These are phyloP conservation scores for Sinapis alba DNA, from an alignment of 441 rosid species.

Conservation along the genomic window DNA sequence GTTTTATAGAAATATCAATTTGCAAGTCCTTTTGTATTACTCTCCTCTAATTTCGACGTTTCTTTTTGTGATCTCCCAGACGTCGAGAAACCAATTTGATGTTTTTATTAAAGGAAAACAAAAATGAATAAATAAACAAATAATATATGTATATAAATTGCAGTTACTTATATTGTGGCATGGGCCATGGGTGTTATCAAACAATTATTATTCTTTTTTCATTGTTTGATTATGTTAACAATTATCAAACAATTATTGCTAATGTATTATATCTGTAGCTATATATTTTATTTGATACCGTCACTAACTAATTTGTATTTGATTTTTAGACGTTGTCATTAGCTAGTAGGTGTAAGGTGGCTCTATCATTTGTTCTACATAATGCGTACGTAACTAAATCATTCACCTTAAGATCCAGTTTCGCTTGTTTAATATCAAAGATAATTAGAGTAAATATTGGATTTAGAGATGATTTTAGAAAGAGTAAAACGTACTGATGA, in stretches of 20 bases:
- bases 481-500: neutral
- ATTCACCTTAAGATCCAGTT: neutral
- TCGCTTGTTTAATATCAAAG: neutral
- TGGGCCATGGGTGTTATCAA: slow-evolving; percentile 8
- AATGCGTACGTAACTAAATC: too few species aligned
- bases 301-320: slow-evolving; percentile 7
- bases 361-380: neutral
- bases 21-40: neutral
- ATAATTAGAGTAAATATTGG: neutral
- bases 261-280: neutral
- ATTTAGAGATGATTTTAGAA: neutral
- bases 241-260: neutral
- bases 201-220: too few species aligned
- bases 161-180: slow-evolving; percentile 1
- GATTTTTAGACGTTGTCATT: slow-evolving; percentile 15
- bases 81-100: slow-evolving; percentile 33
- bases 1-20: slow-evolving; percentile 6
- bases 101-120: neutral
- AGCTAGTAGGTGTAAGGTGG: slow-evolving; percentile 7
- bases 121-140: neutral
- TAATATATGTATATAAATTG: neutral
- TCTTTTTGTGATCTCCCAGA: slow-evolving; percentile 39
- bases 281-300: neutral
- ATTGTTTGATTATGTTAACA: too few species aligned
- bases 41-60: slow-evolving; percentile 37